Evolutionary conservation across 129 eudicot genomes (phyloP).

Genomic region (Chrysanthemum makinoi): DNA sequence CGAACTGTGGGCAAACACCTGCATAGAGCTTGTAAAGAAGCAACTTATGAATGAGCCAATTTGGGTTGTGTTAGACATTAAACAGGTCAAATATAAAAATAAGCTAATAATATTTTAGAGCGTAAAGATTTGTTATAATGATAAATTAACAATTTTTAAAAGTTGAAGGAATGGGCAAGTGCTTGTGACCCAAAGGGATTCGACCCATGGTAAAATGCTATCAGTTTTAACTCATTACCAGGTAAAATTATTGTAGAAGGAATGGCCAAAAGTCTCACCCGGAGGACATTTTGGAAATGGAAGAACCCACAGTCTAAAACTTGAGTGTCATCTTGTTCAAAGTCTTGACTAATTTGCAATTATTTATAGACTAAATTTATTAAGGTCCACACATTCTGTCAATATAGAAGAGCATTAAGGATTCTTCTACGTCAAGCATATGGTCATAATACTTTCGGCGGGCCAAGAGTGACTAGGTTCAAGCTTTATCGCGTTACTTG

Average conservation of each 20-base stretch:
- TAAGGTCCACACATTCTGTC: background rate
- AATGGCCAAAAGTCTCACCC: constrained; percentile 33
- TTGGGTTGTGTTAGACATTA: background rate
- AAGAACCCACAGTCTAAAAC: constrained; percentile 58
- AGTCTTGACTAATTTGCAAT: constrained; percentile 59
- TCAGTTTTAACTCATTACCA: background rate
- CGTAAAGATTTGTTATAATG: no score
- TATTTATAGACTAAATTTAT: no score
- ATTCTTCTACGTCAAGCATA: background rate
- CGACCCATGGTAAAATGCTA: no score
- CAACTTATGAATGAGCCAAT: background rate
- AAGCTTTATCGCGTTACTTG: constrained; percentile 94
- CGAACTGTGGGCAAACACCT: constrained; percentile 62
- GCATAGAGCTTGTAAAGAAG: constrained; percentile 8
- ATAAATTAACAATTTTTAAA: no score
- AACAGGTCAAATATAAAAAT: no score
- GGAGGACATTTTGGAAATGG: constrained; percentile 66
- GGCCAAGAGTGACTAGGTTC: constrained; percentile 96
- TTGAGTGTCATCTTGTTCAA: constrained; percentile 61
- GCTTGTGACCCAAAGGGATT: no score
- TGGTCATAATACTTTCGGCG: constrained; percentile 56
- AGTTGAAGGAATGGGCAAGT: no score
- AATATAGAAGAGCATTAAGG: background rate
- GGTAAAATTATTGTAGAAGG: background rate
- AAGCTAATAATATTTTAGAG: no score